Percentiles rank a stretch among this genome's conserved stretches.
Conservation (phyloP, 1,139 yeast genomes). For the Suhomyces maxii region DNA sequence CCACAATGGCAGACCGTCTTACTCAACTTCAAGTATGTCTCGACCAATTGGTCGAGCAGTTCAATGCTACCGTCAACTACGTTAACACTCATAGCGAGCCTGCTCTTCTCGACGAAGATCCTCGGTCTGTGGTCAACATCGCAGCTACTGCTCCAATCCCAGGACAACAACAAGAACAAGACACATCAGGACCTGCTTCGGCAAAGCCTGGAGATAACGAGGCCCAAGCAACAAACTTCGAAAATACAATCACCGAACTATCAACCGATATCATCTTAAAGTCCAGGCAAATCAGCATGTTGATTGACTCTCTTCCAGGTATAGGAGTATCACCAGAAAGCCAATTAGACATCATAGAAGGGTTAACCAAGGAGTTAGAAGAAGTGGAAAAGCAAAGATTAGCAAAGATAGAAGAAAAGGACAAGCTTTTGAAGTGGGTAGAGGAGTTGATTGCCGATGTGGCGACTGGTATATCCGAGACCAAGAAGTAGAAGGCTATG, state of each 20-base stretch:
- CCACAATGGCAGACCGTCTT: slow-evolving; percentile 71
- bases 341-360: slow-evolving; percentile 65
- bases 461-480: slow-evolving; percentile 53
- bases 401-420: slow-evolving; percentile 63
- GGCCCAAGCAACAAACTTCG: slow-evolving; percentile 28
- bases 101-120: slow-evolving; percentile 41
- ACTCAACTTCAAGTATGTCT: slow-evolving; percentile 91
- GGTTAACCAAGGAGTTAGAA: slow-evolving; percentile 63
- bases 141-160: slow-evolving; percentile 51
- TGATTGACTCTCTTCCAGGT: slow-evolving; percentile 90
- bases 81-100: slow-evolving; percentile 56
- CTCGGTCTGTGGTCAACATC: slow-evolving; percentile 38
- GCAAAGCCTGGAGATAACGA: slow-evolving; percentile 17
- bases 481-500: slow-evolving; percentile 21
- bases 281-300: slow-evolving; percentile 79
- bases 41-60: slow-evolving; percentile 89
- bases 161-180: slow-evolving; percentile 50
- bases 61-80: slow-evolving; percentile 86
- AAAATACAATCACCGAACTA: slow-evolving; percentile 65
- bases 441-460: slow-evolving; percentile 67
- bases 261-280: slow-evolving; percentile 83
- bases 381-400: slow-evolving; percentile 61
- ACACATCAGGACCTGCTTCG: slow-evolving; percentile 9
- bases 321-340: slow-evolving; percentile 79
- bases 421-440: slow-evolving; percentile 60